Base-by-base conservation (phyloP, 768 basidiomycete genomes). In the Leccinellum rugosiceps region DNA sequence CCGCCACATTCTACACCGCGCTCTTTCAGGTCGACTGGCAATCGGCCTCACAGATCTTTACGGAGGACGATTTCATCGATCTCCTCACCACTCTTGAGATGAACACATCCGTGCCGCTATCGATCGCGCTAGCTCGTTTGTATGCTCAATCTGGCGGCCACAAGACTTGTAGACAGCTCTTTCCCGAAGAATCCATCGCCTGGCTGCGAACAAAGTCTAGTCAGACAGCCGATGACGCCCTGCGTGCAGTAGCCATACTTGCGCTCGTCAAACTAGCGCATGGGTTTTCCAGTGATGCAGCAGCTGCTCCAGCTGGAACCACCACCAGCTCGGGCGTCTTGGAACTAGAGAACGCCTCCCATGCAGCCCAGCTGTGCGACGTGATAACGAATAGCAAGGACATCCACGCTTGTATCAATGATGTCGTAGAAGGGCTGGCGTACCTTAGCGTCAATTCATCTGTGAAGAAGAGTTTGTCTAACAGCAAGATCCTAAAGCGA, bases 381-480 rank as follows among this genome's bases (percentile, higher is more conserved):
- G 73, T 89, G 52, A 75, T 87, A 28, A 62, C 80, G 50, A 71
- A 75, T 32, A 59, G 56, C 59, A 70, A 67, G 38, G 71, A 69
- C 9, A 74, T 80, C 31, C 62, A 70, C 6, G 63, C 78, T 21
- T 79, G 82, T 13, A 63, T 83, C 15, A 73, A 77, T 8, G 87
- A 93, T 59, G 86, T 85, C 4, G 77, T 94, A 14, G 94, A 97
- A 74, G 92, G 88, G 0, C 75, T 97, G 50, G 90, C 89, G n/a
- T 89, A 94, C 71, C 81, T 93, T 56, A 90, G 85, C 57, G 74
- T 80, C 49, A 80, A 84, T 61, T 77, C 89, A 1, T 58, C 69
- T 2, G 77, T 88, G 57, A 89, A 91, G 67, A 85, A 89, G 57
- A 67, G 63, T 25, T 71, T 94, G 51, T 82, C 86, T 7, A 75